Conservation (phyloP, 2,329 filamentous ascomycete species). For the Daldinia eschscholtzii region DNA sequence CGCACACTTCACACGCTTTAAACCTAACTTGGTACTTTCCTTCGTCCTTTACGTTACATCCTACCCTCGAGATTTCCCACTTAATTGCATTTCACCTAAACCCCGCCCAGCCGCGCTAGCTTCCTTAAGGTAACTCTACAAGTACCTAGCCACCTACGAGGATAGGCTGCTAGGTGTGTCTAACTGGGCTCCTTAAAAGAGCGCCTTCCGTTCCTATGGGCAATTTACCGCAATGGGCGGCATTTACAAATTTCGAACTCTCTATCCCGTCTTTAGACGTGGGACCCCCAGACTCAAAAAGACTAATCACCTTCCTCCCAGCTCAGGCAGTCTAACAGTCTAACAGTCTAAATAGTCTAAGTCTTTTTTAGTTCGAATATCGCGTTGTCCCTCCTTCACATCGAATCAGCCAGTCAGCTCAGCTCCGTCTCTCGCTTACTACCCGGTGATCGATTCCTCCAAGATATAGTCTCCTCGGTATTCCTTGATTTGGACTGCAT, state of each 20-base stretch:
- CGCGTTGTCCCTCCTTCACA: slow-evolving; percentile 24
- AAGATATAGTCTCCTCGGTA: slow-evolving; percentile 28
- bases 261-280: slow-evolving; percentile 36
- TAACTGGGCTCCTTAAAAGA: slow-evolving; percentile 37
- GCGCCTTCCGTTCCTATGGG: slow-evolving; percentile 39
- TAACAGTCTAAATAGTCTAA: slow-evolving; percentile 4
- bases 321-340: slow-evolving; percentile 10
- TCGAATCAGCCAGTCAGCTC: slow-evolving; percentile 11
- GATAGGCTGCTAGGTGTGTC: slow-evolving; percentile 26
- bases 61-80: slow-evolving; percentile 34
- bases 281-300: slow-evolving; percentile 27
- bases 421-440: slow-evolving; percentile 24
- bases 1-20: slow-evolving; percentile 27
- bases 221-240: slow-evolving; percentile 47
- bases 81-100: slow-evolving; percentile 42
- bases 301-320: slow-evolving; percentile 26
- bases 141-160: slow-evolving; percentile 19
- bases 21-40: slow-evolving; percentile 32
- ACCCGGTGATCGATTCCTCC: slow-evolving; percentile 28
- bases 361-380: slow-evolving; percentile 20
- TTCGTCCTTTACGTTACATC: slow-evolving; percentile 25
- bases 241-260: slow-evolving; percentile 43
- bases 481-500: slow-evolving; percentile 31
- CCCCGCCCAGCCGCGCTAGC: slow-evolving; percentile 43
- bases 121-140: slow-evolving; percentile 36